These are phyloP conservation scores for Perkinsus marinus DNA, from an alignment of 169 alveolate genomes.

Conservation along the genomic window DNA sequence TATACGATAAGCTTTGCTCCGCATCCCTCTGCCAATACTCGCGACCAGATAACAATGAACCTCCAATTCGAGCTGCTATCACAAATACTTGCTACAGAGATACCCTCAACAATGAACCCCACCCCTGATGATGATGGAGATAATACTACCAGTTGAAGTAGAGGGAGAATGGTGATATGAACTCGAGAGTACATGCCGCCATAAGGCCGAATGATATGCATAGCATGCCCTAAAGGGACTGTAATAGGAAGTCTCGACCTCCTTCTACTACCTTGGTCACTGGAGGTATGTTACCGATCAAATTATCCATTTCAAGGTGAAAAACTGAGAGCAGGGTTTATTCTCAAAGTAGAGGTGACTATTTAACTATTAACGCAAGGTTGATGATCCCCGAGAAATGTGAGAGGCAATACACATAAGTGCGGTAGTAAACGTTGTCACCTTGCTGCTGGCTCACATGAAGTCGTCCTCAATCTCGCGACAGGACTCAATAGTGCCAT, in stretches of 20 bases:
- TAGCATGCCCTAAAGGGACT: neutral
- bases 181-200: constrained; percentile 35
- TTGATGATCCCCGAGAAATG: neutral
- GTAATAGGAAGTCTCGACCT: neutral
- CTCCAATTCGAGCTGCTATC: neutral
- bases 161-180: constrained; percentile 32
- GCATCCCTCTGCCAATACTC: no score
- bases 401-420: neutral
- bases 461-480: constrained; percentile 22
- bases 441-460: neutral
- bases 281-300: constrained; percentile 24
- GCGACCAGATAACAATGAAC: no score
- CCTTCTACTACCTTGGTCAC: constrained; percentile 15
- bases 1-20: no score
- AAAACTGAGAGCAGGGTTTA: neutral
- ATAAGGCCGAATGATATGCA: constrained; percentile 22
- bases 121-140: constrained; percentile 1
- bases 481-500: constrained; percentile 22
- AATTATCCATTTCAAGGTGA: constrained; percentile 4
- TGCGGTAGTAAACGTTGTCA: neutral
- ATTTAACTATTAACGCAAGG: no score
- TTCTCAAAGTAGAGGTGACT: no score
- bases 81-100: neutral
- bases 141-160: constrained; percentile 31
- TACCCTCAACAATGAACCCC: neutral